A percentile compares a stretch with the other conserved stretches of the same genome.
Evolutionary conservation across 1,284 basidiomycete genomes (phyloP).

Genomic region (Ceratobasidium sp.): DNA sequence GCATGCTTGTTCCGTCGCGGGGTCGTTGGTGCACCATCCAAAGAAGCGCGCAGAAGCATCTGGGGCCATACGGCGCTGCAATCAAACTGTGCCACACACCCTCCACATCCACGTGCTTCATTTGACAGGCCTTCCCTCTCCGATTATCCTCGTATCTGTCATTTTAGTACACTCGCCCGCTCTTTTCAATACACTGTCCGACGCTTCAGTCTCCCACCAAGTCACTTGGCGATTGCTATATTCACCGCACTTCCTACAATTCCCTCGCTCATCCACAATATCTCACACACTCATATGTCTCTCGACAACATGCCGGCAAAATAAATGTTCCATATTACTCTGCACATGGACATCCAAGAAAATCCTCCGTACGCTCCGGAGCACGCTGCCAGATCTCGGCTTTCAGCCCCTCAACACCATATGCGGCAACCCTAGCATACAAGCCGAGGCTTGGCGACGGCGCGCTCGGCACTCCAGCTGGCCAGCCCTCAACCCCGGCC

Average conservation of each 20-base stretch:
- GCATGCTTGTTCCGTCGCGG: slow-evolving; percentile 41
- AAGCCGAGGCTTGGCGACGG: not conserved
- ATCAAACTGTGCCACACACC: slow-evolving; percentile 31
- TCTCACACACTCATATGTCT: not conserved
- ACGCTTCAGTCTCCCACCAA: not conserved
- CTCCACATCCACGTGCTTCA: slow-evolving; percentile 41
- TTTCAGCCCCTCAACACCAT: not conserved
- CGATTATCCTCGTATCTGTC: not conserved
- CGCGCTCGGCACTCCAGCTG: not conserved
- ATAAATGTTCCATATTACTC: not conserved
- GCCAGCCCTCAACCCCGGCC: not conserved
- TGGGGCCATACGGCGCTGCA: slow-evolving; percentile 30
- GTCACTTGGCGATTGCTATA: slow-evolving; percentile 2
- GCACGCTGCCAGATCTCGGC: not conserved
- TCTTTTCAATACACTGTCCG: not conserved
- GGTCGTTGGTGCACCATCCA: slow-evolving; percentile 31
- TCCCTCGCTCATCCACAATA: not conserved
- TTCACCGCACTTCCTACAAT: slow-evolving; percentile 2
- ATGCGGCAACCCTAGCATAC: not conserved
- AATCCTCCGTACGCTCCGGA: not conserved
- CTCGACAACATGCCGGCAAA: not conserved
- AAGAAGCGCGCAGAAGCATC: slow-evolving; percentile 29
- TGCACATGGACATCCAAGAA: not conserved
- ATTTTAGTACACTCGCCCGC: not conserved
- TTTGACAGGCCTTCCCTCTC: slow-evolving; percentile 1